A percentile compares a stretch with the other conserved stretches of the same genome.
These are phyloP conservation scores for Viridothelium virens DNA, from an alignment of 495 filamentous ascomycete genomes.

Conservation along the genomic window DNA sequence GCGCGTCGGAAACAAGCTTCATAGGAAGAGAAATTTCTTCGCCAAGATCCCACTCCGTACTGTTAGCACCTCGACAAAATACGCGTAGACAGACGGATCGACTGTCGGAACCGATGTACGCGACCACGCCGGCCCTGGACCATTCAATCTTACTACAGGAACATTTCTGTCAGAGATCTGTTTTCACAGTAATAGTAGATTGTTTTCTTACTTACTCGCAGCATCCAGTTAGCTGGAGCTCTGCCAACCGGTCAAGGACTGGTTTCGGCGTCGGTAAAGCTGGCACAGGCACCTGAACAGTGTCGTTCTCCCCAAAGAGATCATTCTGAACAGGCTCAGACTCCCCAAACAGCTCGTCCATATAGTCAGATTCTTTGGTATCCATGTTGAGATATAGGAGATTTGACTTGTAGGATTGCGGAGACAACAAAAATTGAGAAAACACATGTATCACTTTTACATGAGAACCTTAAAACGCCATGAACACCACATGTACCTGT, in stretches of 20 bases:
- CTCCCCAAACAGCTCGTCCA: constrained; percentile 69
- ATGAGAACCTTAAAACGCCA: background rate
- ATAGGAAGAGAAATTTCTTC: constrained; percentile 45
- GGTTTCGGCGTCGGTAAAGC: constrained; percentile 51
- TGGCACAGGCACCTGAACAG: constrained; percentile 46
- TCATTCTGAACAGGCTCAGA: constrained; percentile 43
- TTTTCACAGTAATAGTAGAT: background rate
- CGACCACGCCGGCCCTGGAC: constrained; percentile 84
- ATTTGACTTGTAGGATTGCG: background rate
- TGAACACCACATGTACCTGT: background rate
- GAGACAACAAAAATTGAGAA: background rate
- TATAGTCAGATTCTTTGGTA: constrained; percentile 54
- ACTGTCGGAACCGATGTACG: constrained; percentile 67
- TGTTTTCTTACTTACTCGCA: constrained; percentile 60
- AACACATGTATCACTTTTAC: constrained; percentile 10
- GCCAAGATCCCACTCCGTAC: constrained; percentile 72
- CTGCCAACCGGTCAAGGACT: constrained; percentile 65
- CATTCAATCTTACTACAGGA: constrained; percentile 65
- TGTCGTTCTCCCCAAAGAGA: constrained; percentile 62
- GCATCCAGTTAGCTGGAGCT: constrained; percentile 69
- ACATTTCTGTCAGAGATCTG: constrained; percentile 21
- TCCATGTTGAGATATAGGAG: constrained; percentile 52
- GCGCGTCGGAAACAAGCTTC: constrained; percentile 44
- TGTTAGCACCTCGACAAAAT: constrained; percentile 58
- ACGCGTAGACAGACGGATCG: constrained; percentile 60